phyloP scores from a whole-genome alignment of 2,329 filamentous ascomycete species.

The Arachnomyces sp. region DNA sequence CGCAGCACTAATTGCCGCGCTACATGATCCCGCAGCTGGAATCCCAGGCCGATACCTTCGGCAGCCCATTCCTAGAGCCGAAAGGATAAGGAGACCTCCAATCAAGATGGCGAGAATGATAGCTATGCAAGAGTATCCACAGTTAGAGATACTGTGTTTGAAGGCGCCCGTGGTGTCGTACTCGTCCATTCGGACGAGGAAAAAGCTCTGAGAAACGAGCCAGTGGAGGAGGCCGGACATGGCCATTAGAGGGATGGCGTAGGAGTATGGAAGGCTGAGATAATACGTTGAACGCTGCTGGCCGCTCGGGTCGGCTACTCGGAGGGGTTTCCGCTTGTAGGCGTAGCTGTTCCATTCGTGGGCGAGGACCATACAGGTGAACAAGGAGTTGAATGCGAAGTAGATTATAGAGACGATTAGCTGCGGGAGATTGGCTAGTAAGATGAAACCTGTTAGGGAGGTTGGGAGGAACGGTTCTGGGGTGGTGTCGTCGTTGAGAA shows the following conservation, averaged over 20 bases:
- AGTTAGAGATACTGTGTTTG: constrained; percentile 12
- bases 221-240: constrained; percentile 36
- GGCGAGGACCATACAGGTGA: constrained; percentile 1
- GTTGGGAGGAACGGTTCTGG: no score
- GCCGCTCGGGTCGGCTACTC: constrained; percentile 32
- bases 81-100: constrained; percentile 8
- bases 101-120: constrained; percentile 13
- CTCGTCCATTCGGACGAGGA: constrained; percentile 27
- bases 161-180: constrained; percentile 7
- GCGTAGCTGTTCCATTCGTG: constrained; percentile 33
- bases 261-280: constrained; percentile 36
- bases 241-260: constrained; percentile 26
- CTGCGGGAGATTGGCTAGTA: constrained; percentile 4
- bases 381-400: constrained; percentile 1
- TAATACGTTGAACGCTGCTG: constrained; percentile 37
- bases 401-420: constrained; percentile 5
- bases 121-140: constrained; percentile 2
- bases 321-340: constrained; percentile 27
- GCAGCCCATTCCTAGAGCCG: constrained; percentile 10
- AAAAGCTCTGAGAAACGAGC: constrained; percentile 41
- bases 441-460: background rate
- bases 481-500: no score
- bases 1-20: constrained; percentile 27
- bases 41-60: constrained; percentile 17
- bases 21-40: constrained; percentile 21